Evolutionary conservation across 202 grass and related monocot genomes (phyloP), one percentile per base, ranked within the genome.

Genomic region (Sporobolus alterniflorus): DNA sequence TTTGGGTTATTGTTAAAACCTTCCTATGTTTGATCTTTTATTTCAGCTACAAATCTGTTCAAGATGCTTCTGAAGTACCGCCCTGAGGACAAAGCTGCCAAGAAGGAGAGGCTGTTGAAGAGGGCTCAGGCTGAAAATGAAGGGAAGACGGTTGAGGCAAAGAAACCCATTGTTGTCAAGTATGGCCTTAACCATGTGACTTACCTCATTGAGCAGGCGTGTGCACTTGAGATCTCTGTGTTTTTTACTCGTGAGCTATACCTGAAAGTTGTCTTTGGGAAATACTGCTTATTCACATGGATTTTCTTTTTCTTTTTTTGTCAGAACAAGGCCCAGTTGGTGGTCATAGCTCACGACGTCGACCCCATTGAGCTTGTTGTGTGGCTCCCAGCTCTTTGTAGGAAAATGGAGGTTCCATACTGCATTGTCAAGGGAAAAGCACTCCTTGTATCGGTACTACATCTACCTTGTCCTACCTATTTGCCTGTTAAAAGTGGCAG

Each of bases 161-260:
- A 92, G 72, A 92, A 92, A 34, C 90, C 90, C 50, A 92, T 92
- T 32, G 90, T 90, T 33, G 90, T 92, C 29, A 92, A 92, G 76
- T 92, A 90, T 73, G 90, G 87, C 24, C 90, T 92, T 3, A 90
- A 92, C 80, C 90, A 92, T 73, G 87, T 92, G 22, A 92, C 90
- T 0, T 92, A 89, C 65, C 90, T 92, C 75, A 92, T 92, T 17
- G 90, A 92, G 69, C 90, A 92, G 87, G 90, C 87, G 28, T 24
- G 26, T 10, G 31, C 34, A n/a, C 11, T 3, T 7, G 42, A 48
- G 51, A 62, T 46, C 11, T 56, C 65, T 0, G 18, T 36, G 29
- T 59, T 34, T 50, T 73, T 18, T 48, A 48, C 56, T 22, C 42
- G 1, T 30, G 0, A 11, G 11, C 68, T 12, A 1, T 34, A 57